Percentiles rank a stretch among this genome's conserved stretches.
Conservation (phyloP, 148 eudicot genomes). For the Rhododendron griersonianum region DNA sequence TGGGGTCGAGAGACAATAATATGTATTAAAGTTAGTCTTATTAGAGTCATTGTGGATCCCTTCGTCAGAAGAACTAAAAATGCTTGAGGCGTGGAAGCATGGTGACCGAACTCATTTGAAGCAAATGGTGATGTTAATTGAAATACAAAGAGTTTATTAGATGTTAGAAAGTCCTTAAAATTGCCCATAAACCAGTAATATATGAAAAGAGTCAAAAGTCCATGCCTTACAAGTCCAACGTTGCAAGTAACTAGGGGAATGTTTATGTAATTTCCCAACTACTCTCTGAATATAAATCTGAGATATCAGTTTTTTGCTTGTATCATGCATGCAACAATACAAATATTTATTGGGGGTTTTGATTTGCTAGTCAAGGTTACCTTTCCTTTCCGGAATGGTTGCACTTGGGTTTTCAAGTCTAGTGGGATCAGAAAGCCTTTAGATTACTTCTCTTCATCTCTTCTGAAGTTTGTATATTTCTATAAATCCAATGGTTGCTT, state of each 20-base stretch:
- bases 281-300: no score
- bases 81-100: not conserved
- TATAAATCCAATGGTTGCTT: not conserved
- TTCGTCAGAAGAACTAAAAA: not conserved
- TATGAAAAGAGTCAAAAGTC: no score
- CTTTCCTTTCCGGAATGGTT: not conserved
- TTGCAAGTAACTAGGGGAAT: not conserved
- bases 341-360: not conserved
- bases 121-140: not conserved
- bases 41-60: not conserved
- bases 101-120: not conserved
- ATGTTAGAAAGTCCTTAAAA: not conserved
- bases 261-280: no score
- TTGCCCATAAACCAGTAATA: not conserved
- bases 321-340: not conserved
- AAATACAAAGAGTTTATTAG: not conserved
- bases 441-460: not conserved
- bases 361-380: not conserved
- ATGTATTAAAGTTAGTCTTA: not conserved
- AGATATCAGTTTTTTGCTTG: not conserved
- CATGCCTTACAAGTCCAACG: not conserved
- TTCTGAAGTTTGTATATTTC: not conserved
- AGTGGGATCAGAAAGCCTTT: not conserved
- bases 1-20: no score
- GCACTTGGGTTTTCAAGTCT: not conserved